Percentiles rank a stretch among this genome's conserved stretches.
Evolutionary conservation across 495 filamentous ascomycete genomes (phyloP).

Genomic region (Penicillium diatomitis): DNA sequence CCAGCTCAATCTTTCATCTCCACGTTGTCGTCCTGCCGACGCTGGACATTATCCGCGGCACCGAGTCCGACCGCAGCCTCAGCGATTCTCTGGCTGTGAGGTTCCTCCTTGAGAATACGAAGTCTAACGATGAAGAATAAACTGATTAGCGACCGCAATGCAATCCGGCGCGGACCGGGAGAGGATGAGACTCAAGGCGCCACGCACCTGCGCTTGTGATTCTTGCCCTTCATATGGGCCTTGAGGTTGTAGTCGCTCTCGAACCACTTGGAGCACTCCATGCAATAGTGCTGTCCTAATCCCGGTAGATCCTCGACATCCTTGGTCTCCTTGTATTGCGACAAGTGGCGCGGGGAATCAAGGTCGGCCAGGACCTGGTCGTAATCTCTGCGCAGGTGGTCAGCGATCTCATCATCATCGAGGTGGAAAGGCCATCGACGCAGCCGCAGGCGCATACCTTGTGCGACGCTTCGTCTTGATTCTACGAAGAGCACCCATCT

Average conservation of each 20-base stretch:
- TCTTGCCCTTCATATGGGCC: constrained; percentile 75
- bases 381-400: constrained; percentile 52
- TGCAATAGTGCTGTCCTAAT: constrained; percentile 74
- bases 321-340: constrained; percentile 66
- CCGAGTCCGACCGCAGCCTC: constrained; percentile 67
- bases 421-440: not conserved
- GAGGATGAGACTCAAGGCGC: not conserved
- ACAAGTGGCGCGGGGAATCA: constrained; percentile 62
- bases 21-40: constrained; percentile 20
- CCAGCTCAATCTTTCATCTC: constrained; percentile 28
- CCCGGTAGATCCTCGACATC: constrained; percentile 79
- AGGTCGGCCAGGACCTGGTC: constrained; percentile 85
- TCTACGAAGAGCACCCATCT: constrained; percentile 48
- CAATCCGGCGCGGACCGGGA: too few relatives aligned
- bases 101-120: constrained; percentile 65
- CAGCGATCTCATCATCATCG: not conserved
- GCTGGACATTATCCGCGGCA: constrained; percentile 50
- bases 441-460: constrained; percentile 31
- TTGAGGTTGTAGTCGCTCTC: constrained; percentile 73
- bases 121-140: constrained; percentile 40
- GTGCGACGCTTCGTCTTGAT: constrained; percentile 52
- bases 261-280: constrained; percentile 95
- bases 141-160: not conserved
- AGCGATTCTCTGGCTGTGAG: constrained; percentile 78
- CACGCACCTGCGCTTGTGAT: constrained; percentile 77